phyloP scores from a whole-genome alignment of 2,329 filamentous ascomycete genomes.

The Trematosphaeria pertusa region DNA sequence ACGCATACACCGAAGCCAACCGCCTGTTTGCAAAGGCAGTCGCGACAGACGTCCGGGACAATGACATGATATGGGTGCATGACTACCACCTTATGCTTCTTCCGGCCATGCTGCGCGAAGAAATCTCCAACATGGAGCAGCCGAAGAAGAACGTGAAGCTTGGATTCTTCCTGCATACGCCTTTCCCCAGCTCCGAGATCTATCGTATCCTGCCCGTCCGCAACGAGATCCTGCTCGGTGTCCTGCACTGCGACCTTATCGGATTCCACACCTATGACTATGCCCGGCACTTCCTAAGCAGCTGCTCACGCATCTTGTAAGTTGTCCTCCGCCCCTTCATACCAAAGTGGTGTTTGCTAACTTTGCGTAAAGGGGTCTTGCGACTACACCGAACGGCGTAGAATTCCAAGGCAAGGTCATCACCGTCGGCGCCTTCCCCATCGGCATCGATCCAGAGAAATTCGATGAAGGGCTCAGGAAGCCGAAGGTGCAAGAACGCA shows the following conservation, averaged over 20 bases:
- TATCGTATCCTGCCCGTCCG: slow-evolving; percentile 94
- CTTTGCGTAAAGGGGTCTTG: slow-evolving; percentile 60
- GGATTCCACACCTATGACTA: slow-evolving; percentile 99
- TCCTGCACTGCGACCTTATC: slow-evolving; percentile 92
- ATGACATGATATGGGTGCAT: slow-evolving; percentile 96
- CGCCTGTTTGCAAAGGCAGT: slow-evolving; percentile 89
- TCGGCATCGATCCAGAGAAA: slow-evolving; percentile 97
- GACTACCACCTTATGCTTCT: slow-evolving; percentile 99
- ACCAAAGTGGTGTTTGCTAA: no score
- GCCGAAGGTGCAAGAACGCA: slow-evolving; percentile 85
- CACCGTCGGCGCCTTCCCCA: slow-evolving; percentile 93
- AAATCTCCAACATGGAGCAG: slow-evolving; percentile 76
- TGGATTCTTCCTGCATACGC: slow-evolving; percentile 97
- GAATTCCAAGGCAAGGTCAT: slow-evolving; percentile 89
- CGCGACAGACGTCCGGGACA: slow-evolving; percentile 85
- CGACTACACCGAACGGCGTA: slow-evolving; percentile 90
- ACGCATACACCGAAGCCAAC: slow-evolving; percentile 92
- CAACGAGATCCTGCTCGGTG: slow-evolving; percentile 83
- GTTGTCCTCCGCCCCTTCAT: slow-evolving; percentile 33
- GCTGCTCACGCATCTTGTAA: slow-evolving; percentile 90
- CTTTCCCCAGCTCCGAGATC: slow-evolving; percentile 96
- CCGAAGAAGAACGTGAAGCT: slow-evolving; percentile 97
- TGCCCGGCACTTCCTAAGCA: slow-evolving; percentile 95
- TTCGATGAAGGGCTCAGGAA: slow-evolving; percentile 89
- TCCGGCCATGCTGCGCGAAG: slow-evolving; percentile 91